Evolutionary conservation across 106 monocot genomes (phyloP).

Genomic region (Acorus calamus): DNA sequence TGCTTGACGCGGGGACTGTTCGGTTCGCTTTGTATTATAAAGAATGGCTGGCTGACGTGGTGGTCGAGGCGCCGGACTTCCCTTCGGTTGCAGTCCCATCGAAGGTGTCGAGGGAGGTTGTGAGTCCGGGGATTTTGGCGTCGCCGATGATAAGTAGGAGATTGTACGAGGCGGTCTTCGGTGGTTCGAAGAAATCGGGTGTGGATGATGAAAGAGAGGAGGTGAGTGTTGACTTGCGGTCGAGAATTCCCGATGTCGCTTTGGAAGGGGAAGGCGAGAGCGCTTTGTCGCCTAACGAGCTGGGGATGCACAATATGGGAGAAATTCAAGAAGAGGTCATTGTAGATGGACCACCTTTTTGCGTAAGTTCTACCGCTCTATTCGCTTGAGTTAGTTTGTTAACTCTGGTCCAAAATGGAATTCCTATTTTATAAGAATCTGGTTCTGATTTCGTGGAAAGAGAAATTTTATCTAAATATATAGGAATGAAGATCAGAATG

Average conservation of each 20-base stretch:
- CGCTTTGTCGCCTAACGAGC: neutral
- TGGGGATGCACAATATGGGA: no score
- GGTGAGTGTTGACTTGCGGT: neutral
- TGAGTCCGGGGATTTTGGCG: conserved; percentile 6
- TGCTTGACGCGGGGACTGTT: conserved; percentile 39
- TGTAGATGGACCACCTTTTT: no score
- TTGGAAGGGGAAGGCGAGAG: neutral
- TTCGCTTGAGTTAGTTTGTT: no score
- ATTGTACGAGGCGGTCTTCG: conserved; percentile 12
- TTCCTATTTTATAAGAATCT: no score
- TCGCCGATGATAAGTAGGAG: conserved; percentile 18
- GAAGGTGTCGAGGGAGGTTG: conserved; percentile 5
- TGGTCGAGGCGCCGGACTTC: conserved; percentile 13
- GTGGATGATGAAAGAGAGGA: conserved; percentile 2
- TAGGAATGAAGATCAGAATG: no score
- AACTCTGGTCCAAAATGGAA: no score
- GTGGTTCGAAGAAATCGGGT: conserved; percentile 9
- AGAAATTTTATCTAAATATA: no score
- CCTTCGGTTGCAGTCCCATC: conserved; percentile 25
- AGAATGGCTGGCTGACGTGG: conserved; percentile 41
- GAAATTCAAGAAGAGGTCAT: no score
- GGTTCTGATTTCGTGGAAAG: no score
- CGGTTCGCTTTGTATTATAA: conserved; percentile 45
- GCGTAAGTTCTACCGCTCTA: no score
- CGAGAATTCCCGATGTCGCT: neutral